Conservation (phyloP, 1,139 yeast genomes). For the Zygoascus sp. region DNA sequence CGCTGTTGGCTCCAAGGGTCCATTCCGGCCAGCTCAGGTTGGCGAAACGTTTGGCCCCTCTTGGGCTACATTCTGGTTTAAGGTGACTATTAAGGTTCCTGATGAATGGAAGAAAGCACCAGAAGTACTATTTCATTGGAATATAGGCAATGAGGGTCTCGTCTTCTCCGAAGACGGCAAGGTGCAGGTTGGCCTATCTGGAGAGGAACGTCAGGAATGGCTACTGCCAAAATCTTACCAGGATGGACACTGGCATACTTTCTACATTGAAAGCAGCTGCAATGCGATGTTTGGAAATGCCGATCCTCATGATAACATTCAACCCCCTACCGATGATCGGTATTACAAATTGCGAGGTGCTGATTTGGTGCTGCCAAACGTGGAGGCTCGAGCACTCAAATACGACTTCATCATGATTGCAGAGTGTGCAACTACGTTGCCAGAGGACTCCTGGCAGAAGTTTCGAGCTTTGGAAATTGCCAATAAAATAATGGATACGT, state of each 20-base stretch:
- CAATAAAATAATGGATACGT: constrained; percentile 74
- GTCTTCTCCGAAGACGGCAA: constrained; percentile 62
- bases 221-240: constrained; percentile 55
- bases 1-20: constrained; percentile 57
- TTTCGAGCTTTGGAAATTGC: constrained; percentile 74
- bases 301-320: constrained; percentile 41
- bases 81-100: constrained; percentile 61
- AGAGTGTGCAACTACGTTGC: constrained; percentile 84
- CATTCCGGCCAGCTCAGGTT: constrained; percentile 56
- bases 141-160: constrained; percentile 80
- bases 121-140: constrained; percentile 70
- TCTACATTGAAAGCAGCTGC: constrained; percentile 86
- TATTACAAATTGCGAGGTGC: constrained; percentile 63
- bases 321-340: constrained; percentile 62
- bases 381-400: constrained; percentile 71
- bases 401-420: constrained; percentile 82
- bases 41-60: constrained; percentile 87
- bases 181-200: constrained; percentile 82
- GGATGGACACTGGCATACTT: constrained; percentile 43
- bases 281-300: constrained; percentile 90
- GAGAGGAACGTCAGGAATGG: constrained; percentile 79
- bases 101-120: constrained; percentile 37
- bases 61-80: constrained; percentile 98
- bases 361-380: constrained; percentile 78
- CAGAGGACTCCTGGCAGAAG: constrained; percentile 71